Conservation (phyloP, 2,329 filamentous ascomycete genomes). For the Pseudogymnoascus sp. region DNA sequence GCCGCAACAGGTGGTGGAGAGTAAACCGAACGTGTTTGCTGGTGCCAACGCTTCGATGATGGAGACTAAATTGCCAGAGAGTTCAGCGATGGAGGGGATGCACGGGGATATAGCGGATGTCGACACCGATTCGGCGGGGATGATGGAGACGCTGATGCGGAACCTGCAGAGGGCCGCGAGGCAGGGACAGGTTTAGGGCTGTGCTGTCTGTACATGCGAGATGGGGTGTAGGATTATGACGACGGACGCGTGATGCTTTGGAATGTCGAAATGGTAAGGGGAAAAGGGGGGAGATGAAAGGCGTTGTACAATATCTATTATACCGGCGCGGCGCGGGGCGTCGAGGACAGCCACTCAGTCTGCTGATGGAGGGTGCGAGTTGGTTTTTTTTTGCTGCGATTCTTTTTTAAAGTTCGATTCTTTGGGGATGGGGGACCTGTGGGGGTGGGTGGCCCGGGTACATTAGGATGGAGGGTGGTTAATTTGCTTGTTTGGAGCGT, state of each 20-base stretch:
- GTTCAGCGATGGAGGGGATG: neutral
- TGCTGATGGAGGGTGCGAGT: neutral
- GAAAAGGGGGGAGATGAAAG: neutral
- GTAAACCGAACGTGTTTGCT: neutral
- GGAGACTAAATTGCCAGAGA: neutral
- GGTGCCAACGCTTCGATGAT: neutral
- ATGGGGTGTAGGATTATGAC: neutral
- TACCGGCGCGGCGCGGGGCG: neutral
- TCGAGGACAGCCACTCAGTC: too few relatives aligned
- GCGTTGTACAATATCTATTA: conserved; percentile 2
- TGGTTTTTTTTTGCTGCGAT: neutral
- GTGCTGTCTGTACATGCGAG: neutral
- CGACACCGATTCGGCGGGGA: neutral
- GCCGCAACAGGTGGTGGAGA: neutral
- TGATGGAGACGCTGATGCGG: conserved; percentile 3
- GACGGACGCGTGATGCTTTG: neutral
- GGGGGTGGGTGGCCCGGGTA: neutral
- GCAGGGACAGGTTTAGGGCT: neutral
- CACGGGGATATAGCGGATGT: neutral
- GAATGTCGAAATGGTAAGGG: neutral
- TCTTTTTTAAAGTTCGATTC: neutral
- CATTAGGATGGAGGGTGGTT: neutral
- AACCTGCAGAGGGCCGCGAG: neutral
- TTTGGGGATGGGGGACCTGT: neutral
- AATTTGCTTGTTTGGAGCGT: neutral